These are phyloP conservation scores for Panicum virgatum DNA, from an alignment of 202 grass and related monocot species.

Conservation along the genomic window DNA sequence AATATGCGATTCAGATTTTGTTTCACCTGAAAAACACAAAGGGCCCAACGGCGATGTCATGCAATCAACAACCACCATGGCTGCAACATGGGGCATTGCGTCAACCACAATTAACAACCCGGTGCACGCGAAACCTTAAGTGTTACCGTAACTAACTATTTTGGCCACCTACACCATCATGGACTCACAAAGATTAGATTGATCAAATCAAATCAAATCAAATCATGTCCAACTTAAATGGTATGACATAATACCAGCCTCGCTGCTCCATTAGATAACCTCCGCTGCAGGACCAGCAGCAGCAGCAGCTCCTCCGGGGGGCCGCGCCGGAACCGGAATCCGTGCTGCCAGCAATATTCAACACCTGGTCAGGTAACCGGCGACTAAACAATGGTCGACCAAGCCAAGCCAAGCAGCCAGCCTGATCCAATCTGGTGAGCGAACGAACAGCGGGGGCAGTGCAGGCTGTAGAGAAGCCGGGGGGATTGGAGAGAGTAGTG, in stretches of 20 bases:
- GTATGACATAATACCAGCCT: too few species aligned
- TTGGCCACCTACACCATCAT: neutral
- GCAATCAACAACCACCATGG: neutral
- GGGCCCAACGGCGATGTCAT: neutral
- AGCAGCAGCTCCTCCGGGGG: neutral
- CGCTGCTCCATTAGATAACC: too few species aligned
- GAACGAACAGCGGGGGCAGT: neutral
- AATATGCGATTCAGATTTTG: neutral
- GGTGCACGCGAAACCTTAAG: neutral
- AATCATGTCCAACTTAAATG: neutral
- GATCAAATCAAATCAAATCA: neutral
- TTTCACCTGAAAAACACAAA: neutral
- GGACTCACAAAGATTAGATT: neutral
- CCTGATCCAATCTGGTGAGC: neutral
- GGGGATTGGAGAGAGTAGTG: neutral
- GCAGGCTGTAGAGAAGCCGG: neutral
- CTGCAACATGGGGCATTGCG: neutral
- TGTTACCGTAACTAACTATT: neutral
- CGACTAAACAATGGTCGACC: conserved; percentile 12
- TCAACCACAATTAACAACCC: neutral
- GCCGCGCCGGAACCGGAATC: neutral
- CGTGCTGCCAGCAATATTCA: conserved; percentile 19
- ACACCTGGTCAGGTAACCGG: neutral
- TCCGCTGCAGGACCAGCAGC: neutral
- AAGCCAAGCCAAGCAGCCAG: too few species aligned